Percentiles rank a stretch among this genome's conserved stretches.
These are phyloP conservation scores for Graphilbum fragrans DNA, from an alignment of 2,329 filamentous ascomycete genomes.

Conservation along the genomic window DNA sequence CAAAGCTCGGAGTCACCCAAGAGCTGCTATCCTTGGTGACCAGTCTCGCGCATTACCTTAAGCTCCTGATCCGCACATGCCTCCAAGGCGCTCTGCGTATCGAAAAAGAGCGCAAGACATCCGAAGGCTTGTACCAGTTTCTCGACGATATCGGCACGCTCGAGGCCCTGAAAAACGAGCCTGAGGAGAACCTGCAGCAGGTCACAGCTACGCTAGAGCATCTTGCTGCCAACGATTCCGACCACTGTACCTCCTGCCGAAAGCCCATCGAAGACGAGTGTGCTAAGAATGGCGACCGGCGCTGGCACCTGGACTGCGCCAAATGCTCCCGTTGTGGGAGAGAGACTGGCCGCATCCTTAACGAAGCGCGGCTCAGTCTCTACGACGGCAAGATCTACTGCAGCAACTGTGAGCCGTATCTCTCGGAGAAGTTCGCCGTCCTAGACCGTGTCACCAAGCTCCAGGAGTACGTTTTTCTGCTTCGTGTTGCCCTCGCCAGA, in stretches of 20 bases:
- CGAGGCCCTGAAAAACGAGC: conserved; percentile 59
- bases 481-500: conserved; percentile 82
- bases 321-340: conserved; percentile 54
- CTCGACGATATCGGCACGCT: conserved; percentile 73
- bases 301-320: conserved; percentile 78
- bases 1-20: conserved; percentile 91
- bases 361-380: conserved; percentile 60
- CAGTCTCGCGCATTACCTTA: conserved; percentile 91
- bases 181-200: conserved; percentile 42
- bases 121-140: conserved; percentile 70
- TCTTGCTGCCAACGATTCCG: conserved; percentile 64
- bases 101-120: conserved; percentile 66
- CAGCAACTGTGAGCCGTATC: conserved; percentile 47
- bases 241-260: conserved; percentile 71
- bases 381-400: conserved; percentile 62
- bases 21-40: conserved; percentile 97
- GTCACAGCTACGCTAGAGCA: conserved; percentile 51
- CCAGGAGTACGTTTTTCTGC: conserved; percentile 86
- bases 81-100: conserved; percentile 85
- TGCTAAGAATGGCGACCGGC: conserved; percentile 57
- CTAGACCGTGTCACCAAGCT: conserved; percentile 74
- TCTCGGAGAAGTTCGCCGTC: conserved; percentile 32
- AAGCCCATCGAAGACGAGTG: conserved; percentile 94
- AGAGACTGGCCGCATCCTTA: conserved; percentile 56
- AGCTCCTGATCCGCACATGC: conserved; percentile 93